Evolutionary conservation across 1,284 basidiomycete genomes (phyloP).

Genomic region (Peniophora sp.): DNA sequence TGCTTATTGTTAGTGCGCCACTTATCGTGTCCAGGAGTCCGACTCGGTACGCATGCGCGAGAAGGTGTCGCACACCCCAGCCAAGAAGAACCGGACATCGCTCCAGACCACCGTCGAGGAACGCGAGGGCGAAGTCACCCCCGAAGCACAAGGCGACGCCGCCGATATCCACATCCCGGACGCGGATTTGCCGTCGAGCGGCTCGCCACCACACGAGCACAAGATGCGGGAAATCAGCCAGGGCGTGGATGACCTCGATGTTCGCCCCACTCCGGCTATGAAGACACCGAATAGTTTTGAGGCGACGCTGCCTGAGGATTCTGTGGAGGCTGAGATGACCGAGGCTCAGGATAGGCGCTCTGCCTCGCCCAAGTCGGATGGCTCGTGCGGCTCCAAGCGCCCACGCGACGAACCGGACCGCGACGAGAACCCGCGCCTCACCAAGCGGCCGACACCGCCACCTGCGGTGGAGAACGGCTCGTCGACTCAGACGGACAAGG

Average conservation of each 20-base stretch:
- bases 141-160: slow-evolving; percentile 15
- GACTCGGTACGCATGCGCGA: slow-evolving; percentile 19
- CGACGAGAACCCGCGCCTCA: slow-evolving; percentile 51
- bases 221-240: slow-evolving; percentile 70
- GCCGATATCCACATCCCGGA: slow-evolving; percentile 4
- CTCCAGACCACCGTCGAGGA: slow-evolving; percentile 61
- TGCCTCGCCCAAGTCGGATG: neutral
- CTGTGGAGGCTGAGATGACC: slow-evolving; percentile 1
- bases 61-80: slow-evolving; percentile 44
- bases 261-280: slow-evolving; percentile 24
- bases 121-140: slow-evolving; percentile 22
- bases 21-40: slow-evolving; percentile 30
- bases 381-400: slow-evolving; percentile 27
- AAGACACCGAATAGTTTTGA: neutral
- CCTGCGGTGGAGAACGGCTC: slow-evolving; percentile 37
- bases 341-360: neutral
- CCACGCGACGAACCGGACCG: slow-evolving; percentile 46
- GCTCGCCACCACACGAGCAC: slow-evolving; percentile 64
- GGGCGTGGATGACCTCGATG: slow-evolving; percentile 66
- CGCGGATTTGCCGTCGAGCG: slow-evolving; percentile 25
- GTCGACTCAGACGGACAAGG: too few relatives aligned
- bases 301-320: neutral
- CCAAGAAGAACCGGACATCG: slow-evolving; percentile 65
- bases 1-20: neutral
- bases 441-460: slow-evolving; percentile 61